Evolutionary conservation across 441 rosid species (phyloP), one percentile per base, ranked within the genome.

Genomic region (Jatropha podagrica): DNA sequence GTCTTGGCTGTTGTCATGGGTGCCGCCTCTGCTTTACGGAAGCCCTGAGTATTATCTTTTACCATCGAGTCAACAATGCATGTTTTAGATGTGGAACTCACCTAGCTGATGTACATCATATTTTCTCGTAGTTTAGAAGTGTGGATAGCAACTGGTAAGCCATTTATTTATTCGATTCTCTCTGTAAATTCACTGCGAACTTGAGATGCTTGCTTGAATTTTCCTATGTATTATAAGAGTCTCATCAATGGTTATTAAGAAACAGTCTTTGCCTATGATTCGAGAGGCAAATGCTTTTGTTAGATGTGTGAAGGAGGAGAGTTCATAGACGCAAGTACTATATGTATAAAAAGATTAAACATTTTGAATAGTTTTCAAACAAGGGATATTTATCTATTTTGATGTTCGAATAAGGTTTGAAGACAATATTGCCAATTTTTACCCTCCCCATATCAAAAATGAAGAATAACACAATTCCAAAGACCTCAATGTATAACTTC

Each of bases 1-100:
- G 92, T 89, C 64, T 81, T 95, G 86, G 99, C 99, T 41, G 88
- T 95, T 63, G 99, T 95, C 70, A 95, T 95, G 99, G 99, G 99
- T 54, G 98, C 98, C 0, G 97, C 96, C 61, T 95, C 99, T 41
- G 93, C 98, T 72, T 86, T 95, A 83, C 87, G 99, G 81, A 95
- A 95, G 80, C 99, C 99, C 17, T 93, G 88, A 89, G 54, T 41
- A 60, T 41, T 6, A n/a, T 69, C 38, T 70, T 63, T 23, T 32
- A 32, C 0, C 32, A 32, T 32, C 2, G 32, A 32, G 32, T 32
- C 32, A 32, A 32, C 44, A 12, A 12, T 17, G 5, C 42, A 68
- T 54, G 62, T 72, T 74, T 51, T 51, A 51, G 32, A 52, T 12
- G 42, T 10, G 15, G 23, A 14, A 71, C n/a, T 42, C 23, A 12